Conservation (phyloP, 345 rosid genomes). For the Camelina neglecta region DNA sequence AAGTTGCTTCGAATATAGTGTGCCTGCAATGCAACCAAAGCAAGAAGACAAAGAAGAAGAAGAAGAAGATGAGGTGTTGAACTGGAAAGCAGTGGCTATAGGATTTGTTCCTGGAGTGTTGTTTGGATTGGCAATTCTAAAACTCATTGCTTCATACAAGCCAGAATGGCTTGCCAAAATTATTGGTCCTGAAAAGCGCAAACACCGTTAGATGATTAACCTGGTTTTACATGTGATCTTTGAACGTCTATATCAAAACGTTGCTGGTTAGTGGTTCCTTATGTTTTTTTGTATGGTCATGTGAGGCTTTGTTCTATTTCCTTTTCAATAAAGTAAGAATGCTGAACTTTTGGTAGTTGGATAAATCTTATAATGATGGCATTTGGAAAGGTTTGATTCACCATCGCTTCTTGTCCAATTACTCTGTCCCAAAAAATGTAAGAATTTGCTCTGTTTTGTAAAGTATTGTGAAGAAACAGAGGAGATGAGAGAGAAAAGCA, state of each 20-base stretch:
- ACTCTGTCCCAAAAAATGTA: background rate
- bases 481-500: background rate
- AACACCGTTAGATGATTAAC: background rate
- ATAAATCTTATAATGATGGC: too few relatives aligned
- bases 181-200: background rate
- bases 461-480: background rate
- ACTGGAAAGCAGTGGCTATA: constrained; percentile 22
- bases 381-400: too few relatives aligned
- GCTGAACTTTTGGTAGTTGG: too few relatives aligned
- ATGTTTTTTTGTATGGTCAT: background rate
- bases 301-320: background rate
- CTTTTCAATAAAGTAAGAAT: too few relatives aligned
- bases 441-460: background rate
- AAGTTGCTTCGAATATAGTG: background rate
- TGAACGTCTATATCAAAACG: background rate
- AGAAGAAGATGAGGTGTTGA: background rate
- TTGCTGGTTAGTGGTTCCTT: background rate
- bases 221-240: background rate
- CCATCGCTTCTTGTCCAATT: background rate
- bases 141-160: constrained; percentile 13
- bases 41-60: background rate
- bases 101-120: constrained; percentile 14
- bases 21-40: too few relatives aligned
- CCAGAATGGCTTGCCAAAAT: background rate
- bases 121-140: constrained; percentile 28